Evolutionary conservation across 148 eudicot genomes (phyloP).

Genomic region (Camellia japonica): DNA sequence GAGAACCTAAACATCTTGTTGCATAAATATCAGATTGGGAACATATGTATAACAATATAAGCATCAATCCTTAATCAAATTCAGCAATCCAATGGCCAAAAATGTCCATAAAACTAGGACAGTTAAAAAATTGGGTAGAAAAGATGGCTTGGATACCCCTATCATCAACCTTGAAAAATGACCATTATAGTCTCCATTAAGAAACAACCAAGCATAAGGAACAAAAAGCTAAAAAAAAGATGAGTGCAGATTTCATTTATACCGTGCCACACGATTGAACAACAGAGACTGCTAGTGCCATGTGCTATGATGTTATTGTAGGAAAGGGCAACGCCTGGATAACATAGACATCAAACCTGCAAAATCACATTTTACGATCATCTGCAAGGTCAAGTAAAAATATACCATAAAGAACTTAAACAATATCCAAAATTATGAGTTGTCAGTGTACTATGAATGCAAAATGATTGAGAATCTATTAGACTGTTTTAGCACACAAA

Average conservation of each 20-base stretch:
- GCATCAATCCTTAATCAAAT: background rate
- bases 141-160: too few relatives aligned
- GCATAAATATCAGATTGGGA: background rate
- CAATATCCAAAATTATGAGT: background rate
- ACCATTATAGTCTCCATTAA: too few relatives aligned
- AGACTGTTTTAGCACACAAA: background rate
- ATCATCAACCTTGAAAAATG: too few relatives aligned
- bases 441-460: background rate
- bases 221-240: background rate
- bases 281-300: conserved; percentile 31
- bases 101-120: background rate
- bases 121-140: background rate
- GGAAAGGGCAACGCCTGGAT: background rate
- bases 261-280: conserved; percentile 48
- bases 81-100: background rate
- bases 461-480: background rate
- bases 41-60: background rate
- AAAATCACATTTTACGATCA: conserved; percentile 2
- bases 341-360: conserved; percentile 22
- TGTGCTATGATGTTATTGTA: conserved; percentile 23
- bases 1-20: background rate
- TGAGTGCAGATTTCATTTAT: background rate
- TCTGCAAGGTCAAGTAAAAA: background rate
- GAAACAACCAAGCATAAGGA: background rate
- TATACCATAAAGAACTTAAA: conserved; percentile 3